These are phyloP conservation scores for Monilinia fructigena DNA, from an alignment of 2,329 filamentous ascomycete genomes.

Conservation along the genomic window DNA sequence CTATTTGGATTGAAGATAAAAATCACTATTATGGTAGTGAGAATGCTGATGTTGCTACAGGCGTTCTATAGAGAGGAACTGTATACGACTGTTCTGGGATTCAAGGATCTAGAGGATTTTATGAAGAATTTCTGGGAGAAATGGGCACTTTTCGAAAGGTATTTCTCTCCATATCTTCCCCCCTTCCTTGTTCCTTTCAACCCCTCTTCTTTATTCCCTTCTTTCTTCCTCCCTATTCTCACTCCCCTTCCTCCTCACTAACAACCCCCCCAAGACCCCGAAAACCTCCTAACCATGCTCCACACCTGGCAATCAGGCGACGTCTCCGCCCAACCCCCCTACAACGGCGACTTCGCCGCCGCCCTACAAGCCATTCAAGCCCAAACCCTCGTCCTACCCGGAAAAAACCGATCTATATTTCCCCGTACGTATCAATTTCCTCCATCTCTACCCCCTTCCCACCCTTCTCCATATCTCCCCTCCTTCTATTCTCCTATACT, in stretches of 20 bases:
- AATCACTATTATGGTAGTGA: too few relatives aligned
- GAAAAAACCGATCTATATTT: constrained; percentile 79
- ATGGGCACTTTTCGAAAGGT: constrained; percentile 68
- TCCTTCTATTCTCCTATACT: background rate
- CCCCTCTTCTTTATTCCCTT: too few relatives aligned
- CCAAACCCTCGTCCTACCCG: constrained; percentile 67
- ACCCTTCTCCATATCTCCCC: background rate
- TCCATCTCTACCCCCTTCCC: background rate
- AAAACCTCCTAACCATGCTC: constrained; percentile 73
- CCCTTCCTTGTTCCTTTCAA: background rate
- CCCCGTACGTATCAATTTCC: constrained; percentile 49
- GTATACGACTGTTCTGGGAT: constrained; percentile 64
- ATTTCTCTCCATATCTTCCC: constrained; percentile 10
- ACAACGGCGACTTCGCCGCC: constrained; percentile 63
- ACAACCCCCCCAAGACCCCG: constrained; percentile 53
- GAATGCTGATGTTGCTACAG: background rate
- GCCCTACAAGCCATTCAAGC: constrained; percentile 70
- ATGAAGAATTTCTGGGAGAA: constrained; percentile 73
- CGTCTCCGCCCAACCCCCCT: constrained; percentile 65
- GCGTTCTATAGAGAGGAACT: constrained; percentile 71
- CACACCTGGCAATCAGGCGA: constrained; percentile 78
- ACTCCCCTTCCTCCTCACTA: background rate
- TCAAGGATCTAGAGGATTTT: constrained; percentile 69
- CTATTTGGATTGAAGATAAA: background rate
- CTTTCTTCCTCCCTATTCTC: too few relatives aligned